These are phyloP conservation scores for Cucumis melo DNA, from an alignment of 306 rosid species.

Conservation along the genomic window DNA sequence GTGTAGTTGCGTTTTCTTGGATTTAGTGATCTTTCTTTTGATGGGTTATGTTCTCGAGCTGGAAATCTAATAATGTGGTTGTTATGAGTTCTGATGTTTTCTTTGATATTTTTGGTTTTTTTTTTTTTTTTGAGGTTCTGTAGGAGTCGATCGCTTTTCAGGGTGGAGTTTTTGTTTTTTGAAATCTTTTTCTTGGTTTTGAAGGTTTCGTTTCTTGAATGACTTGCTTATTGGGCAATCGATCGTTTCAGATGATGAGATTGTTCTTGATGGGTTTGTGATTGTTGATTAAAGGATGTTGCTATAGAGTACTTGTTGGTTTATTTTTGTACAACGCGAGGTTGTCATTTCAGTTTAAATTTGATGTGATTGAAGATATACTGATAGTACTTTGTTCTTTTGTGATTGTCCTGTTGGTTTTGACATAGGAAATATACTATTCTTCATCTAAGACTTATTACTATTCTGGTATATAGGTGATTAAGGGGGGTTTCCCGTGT, in stretches of 20 bases:
- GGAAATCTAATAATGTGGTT: neutral
- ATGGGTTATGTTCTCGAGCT: neutral
- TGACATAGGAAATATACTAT: neutral
- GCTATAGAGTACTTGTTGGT: neutral
- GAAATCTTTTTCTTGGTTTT: neutral
- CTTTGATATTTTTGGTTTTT: neutral
- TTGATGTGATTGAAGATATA: neutral
- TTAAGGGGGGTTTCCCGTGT: neutral
- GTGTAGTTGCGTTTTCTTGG: neutral
- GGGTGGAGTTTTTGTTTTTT: neutral
- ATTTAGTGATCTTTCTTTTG: neutral
- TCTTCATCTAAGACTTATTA: constrained; percentile 1
- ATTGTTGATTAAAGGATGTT: neutral
- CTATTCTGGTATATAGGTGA: neutral
- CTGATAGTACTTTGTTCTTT: neutral
- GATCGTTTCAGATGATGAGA: neutral
- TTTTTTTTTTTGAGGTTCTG: neutral
- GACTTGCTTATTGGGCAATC: neutral
- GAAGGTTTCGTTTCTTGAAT: neutral
- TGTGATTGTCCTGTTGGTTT: neutral
- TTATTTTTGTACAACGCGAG: neutral
- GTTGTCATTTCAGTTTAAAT: neutral
- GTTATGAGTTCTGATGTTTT: neutral
- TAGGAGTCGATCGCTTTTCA: neutral
- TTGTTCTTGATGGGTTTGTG: neutral